Conservation (phyloP, 2,329 filamentous ascomycete genomes). For the Colletotrichum gloeosporioides region DNA sequence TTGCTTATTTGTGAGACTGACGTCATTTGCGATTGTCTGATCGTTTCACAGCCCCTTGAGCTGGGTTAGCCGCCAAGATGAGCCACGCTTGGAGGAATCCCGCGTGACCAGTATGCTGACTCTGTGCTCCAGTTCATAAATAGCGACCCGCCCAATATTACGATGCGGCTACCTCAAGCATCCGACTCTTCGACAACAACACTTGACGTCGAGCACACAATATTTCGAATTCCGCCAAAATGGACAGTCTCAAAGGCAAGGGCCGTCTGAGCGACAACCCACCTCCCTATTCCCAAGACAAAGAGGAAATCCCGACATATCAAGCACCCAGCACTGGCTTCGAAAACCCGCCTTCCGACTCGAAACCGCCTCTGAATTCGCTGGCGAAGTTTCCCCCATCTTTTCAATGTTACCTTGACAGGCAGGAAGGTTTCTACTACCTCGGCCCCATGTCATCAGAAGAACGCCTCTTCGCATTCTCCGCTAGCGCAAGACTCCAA, state of each 20-base stretch:
- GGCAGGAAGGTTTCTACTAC: neutral
- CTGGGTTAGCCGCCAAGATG: neutral
- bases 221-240: neutral
- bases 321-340: neutral
- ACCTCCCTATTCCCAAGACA: neutral
- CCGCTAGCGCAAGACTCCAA: neutral
- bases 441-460: neutral
- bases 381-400: neutral
- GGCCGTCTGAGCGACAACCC: neutral
- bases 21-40: neutral
- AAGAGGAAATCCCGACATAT: neutral
- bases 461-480: neutral
- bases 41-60: neutral
- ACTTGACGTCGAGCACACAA: accelerated
- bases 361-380: neutral
- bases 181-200: neutral
- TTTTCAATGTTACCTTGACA: neutral
- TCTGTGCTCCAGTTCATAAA: neutral
- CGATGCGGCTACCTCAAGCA: neutral
- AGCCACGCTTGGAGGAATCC: neutral
- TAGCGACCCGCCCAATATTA: neutral
- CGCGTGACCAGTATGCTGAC: neutral
- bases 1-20: neutral
- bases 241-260: neutral
- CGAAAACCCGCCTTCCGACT: neutral